Percentiles rank a stretch among this genome's conserved stretches.
Evolutionary conservation across 1,284 basidiomycete species (phyloP).

Genomic region (Ustilago vetiveriae): DNA sequence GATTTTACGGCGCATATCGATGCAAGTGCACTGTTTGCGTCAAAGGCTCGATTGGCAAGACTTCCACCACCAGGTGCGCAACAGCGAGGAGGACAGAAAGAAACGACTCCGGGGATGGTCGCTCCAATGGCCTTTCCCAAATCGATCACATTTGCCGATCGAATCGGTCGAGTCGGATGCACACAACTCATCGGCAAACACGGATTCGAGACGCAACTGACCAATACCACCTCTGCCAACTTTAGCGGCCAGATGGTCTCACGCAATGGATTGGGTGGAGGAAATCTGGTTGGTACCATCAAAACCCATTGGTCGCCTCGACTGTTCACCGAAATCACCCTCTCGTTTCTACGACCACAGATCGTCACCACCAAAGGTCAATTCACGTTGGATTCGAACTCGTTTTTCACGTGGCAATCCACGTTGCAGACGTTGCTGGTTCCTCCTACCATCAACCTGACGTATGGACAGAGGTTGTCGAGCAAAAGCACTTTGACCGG

Average conservation of each 20-base stretch:
- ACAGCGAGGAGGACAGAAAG: conserved; percentile 74
- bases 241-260: conserved; percentile 68
- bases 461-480: conserved; percentile 68
- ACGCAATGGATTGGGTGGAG: conserved; percentile 68
- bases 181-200: conserved; percentile 63
- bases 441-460: conserved; percentile 69
- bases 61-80: conserved; percentile 74
- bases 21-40: conserved; percentile 59
- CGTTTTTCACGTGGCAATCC: conserved; percentile 67
- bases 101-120: conserved; percentile 70
- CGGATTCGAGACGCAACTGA: conserved; percentile 61
- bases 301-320: conserved; percentile 75
- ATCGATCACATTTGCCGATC: conserved; percentile 35
- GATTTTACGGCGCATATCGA: conserved; percentile 64
- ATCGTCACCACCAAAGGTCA: conserved; percentile 68
- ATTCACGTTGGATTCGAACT: conserved; percentile 68
- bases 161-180: conserved; percentile 44
- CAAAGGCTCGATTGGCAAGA: conserved; percentile 79
- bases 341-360: conserved; percentile 69
- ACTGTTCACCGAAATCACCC: conserved; percentile 67
- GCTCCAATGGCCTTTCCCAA: conserved; percentile 4
- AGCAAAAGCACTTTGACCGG: conserved; percentile 53
- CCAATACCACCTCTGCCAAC: conserved; percentile 30
- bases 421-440: conserved; percentile 52
- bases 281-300: conserved; percentile 73